phyloP scores from a whole-genome alignment of 345 rosid genomes.

The Capsella bursapastoris region DNA sequence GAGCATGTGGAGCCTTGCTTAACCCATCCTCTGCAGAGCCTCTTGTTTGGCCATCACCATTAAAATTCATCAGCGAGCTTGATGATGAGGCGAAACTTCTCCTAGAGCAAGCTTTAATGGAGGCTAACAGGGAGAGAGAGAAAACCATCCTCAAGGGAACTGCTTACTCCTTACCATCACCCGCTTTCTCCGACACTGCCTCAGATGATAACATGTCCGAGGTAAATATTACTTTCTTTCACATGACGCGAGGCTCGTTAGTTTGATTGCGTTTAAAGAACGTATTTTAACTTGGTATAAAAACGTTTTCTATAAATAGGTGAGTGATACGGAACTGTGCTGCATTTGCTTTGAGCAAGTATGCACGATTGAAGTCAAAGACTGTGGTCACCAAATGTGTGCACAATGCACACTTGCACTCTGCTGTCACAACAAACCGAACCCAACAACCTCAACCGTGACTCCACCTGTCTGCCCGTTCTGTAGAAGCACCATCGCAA shows the following conservation, averaged over 20 bases:
- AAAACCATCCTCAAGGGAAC: constrained; percentile 78
- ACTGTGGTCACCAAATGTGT: constrained; percentile 98
- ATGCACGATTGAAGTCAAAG: constrained; percentile 90
- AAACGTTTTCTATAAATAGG: constrained; percentile 50
- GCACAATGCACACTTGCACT: constrained; percentile 96
- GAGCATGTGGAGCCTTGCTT: constrained; percentile 86
- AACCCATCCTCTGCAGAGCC: constrained; percentile 96
- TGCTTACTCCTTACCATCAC: constrained; percentile 62
- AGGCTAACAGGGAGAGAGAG: constrained; percentile 87
- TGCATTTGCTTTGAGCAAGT: constrained; percentile 97
- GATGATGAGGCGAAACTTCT: constrained; percentile 81
- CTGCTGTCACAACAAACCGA: constrained; percentile 97
- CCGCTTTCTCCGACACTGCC: constrained; percentile 64
- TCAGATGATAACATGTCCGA: constrained; percentile 81
- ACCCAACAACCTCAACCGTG: constrained; percentile 71
- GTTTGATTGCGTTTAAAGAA: background rate
- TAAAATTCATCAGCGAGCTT: constrained; percentile 94
- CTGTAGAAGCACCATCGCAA: constrained; percentile 82
- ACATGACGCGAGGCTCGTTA: background rate
- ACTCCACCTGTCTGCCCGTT: constrained; percentile 93
- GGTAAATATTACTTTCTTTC: constrained; percentile 50
- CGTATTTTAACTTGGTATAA: too few relatives aligned
- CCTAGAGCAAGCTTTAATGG: constrained; percentile 84
- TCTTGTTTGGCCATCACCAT: constrained; percentile 97
- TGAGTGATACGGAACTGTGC: constrained; percentile 79